A percentile compares a stretch with the other conserved stretches of the same genome.
Conservation (phyloP, 768 basidiomycete genomes). For the Podaxis pistillaris region DNA sequence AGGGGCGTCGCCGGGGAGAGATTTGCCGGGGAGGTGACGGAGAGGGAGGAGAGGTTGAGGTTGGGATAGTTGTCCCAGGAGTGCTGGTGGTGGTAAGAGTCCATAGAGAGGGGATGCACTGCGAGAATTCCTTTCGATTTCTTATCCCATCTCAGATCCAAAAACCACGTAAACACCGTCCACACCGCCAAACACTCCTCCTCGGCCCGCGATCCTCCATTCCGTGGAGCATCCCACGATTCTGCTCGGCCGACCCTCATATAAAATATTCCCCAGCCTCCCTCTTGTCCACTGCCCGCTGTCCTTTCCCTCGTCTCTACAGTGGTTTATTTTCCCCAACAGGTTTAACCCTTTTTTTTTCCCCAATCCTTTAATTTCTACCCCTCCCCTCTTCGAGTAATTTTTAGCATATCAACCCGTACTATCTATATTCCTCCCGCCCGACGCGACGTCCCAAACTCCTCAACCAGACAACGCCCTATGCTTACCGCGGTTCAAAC, state of each 20-base stretch:
- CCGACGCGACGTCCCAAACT: not conserved
- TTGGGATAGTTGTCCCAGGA: slow-evolving; percentile 42
- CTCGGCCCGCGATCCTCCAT: slow-evolving; percentile 7
- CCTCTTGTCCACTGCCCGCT: not conserved
- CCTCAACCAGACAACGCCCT: not conserved
- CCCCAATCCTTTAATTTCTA: not conserved
- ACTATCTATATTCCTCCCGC: not conserved
- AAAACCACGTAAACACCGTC: slow-evolving; percentile 14
- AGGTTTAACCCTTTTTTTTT: not conserved
- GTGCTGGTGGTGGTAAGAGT: slow-evolving; percentile 26
- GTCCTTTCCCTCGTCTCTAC: not conserved
- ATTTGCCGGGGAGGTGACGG: slow-evolving; percentile 64
- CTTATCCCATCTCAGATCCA: slow-evolving; percentile 16
- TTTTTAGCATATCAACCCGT: slow-evolving; percentile 2
- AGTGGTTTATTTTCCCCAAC: not conserved
- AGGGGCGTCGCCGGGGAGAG: slow-evolving; percentile 52
- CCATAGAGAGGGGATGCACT: not conserved
- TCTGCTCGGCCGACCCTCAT: not conserved
- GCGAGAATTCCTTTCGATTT: not conserved
- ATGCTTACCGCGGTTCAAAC: not conserved
- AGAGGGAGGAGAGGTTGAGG: slow-evolving; percentile 66
- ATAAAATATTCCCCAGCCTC: not conserved
- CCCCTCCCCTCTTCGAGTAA: not conserved
- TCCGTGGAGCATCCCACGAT: not conserved
- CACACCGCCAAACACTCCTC: slow-evolving; percentile 14